A percentile compares a stretch with the other conserved stretches of the same genome.
Evolutionary conservation across 352 stramenopile genomes (phyloP).

Genomic region (Thalassiosira exigua): DNA sequence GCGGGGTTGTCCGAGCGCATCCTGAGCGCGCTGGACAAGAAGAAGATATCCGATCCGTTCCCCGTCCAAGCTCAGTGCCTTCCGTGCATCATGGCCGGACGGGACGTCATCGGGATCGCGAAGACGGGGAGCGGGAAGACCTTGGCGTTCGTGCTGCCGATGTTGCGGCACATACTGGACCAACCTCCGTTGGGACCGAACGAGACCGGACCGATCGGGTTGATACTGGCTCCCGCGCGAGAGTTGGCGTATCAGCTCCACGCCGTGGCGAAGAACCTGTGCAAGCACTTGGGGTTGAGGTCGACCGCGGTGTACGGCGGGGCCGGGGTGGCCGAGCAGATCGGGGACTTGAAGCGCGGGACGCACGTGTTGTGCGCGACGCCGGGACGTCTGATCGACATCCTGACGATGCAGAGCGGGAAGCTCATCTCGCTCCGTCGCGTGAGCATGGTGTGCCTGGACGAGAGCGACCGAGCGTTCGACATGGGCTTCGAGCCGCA

Average conservation of each 20-base stretch:
- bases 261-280: constrained; percentile 92
- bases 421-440: constrained; percentile 91
- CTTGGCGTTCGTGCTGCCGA: constrained; percentile 94
- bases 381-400: constrained; percentile 94
- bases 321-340: constrained; percentile 95
- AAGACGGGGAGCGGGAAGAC: constrained; percentile 97
- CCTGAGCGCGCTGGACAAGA: constrained; percentile 92
- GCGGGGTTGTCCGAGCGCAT: constrained; percentile 96
- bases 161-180: constrained; percentile 88
- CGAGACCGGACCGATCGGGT: constrained; percentile 90
- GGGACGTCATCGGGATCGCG: constrained; percentile 97
- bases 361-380: constrained; percentile 94
- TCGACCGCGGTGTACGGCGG: constrained; percentile 96
- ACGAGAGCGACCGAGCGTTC: constrained; percentile 89
- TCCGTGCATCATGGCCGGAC: constrained; percentile 95
- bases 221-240: constrained; percentile 85
- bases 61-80: constrained; percentile 96
- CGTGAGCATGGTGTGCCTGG: constrained; percentile 85
- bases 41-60: constrained; percentile 94
- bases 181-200: constrained; percentile 82
- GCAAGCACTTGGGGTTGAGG: constrained; percentile 86
- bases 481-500: constrained; percentile 99
- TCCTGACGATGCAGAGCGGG: constrained; percentile 96
- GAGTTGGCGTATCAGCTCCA: constrained; percentile 89
- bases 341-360: constrained; percentile 98